These are phyloP conservation scores for Petunia secreta DNA, from an alignment of 257 asterid genomes.

Conservation along the genomic window DNA sequence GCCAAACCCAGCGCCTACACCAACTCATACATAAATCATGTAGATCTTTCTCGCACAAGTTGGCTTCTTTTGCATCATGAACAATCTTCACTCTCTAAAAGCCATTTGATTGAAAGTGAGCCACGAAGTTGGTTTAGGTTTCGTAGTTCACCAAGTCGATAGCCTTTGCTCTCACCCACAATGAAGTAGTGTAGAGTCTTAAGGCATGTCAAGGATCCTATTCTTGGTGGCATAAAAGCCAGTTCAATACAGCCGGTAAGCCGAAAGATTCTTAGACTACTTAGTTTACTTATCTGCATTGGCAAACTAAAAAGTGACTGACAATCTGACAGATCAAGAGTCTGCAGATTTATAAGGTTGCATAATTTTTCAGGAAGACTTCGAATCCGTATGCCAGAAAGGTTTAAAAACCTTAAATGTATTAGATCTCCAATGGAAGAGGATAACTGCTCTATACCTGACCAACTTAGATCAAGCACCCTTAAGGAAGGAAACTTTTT, in stretches of 20 bases:
- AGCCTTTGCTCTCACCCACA: conserved; percentile 34
- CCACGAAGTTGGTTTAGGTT: conserved; percentile 36
- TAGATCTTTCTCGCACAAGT: conserved; percentile 34
- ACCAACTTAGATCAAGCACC: conserved; percentile 23
- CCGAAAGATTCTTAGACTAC: conserved; percentile 28
- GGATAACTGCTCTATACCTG: background rate
- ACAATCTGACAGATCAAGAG: conserved; percentile 24
- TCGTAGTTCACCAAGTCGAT: conserved; percentile 33
- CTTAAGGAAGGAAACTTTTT: conserved; percentile 14
- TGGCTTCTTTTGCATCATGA: conserved; percentile 36
- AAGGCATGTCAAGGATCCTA: conserved; percentile 35
- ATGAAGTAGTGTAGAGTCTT: conserved; percentile 34
- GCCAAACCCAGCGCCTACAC: too few species aligned
- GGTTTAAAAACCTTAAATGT: conserved; percentile 28
- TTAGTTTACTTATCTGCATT: conserved; percentile 25
- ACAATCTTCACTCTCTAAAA: conserved; percentile 34
- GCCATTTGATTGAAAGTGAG: conserved; percentile 19
- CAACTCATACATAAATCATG: conserved; percentile 11
- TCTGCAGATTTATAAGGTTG: conserved; percentile 33
- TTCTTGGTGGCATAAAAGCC: conserved; percentile 34
- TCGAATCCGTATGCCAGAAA: conserved; percentile 9
- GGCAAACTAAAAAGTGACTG: conserved; percentile 27
- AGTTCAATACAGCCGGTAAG: background rate
- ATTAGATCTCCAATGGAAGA: conserved; percentile 15
- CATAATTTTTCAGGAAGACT: conserved; percentile 28